A percentile compares a stretch with the other conserved stretches of the same genome.
Evolutionary conservation across 2,329 filamentous ascomycete genomes (phyloP).

Genomic region (Parastagonospora nodorum): DNA sequence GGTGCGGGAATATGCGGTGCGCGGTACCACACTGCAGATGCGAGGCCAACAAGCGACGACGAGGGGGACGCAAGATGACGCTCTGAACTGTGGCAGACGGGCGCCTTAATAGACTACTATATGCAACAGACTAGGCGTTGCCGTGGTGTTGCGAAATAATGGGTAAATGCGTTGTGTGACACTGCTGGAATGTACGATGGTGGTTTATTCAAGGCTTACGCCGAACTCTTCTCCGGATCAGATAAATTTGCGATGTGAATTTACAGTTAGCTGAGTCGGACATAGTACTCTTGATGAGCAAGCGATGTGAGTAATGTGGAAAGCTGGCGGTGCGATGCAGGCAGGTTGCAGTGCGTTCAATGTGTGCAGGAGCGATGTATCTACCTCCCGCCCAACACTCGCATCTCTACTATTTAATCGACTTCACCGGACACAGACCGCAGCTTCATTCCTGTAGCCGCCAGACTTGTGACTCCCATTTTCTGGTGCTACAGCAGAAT

Average conservation of each 20-base stretch:
- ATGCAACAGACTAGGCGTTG: too few relatives aligned
- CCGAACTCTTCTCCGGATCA: conserved; percentile 41
- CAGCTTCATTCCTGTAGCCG: too few relatives aligned
- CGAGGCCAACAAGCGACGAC: conserved; percentile 2
- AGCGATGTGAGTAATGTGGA: not conserved
- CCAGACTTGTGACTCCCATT: too few relatives aligned
- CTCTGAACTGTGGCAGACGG: too few relatives aligned
- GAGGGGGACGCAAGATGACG: conserved; percentile 9
- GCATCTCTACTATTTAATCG: not conserved
- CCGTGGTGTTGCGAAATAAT: conserved; percentile 6
- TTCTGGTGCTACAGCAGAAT: too few relatives aligned
- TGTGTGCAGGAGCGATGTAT: conserved; percentile 4
- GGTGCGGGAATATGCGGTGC: conserved; percentile 4
- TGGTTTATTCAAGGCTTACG: conserved; percentile 28
- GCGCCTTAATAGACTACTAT: too few relatives aligned
- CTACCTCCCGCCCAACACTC: not conserved
- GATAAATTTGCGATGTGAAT: conserved; percentile 31
- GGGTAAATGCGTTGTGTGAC: not conserved
- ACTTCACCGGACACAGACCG: not conserved
- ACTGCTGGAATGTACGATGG: conserved; percentile 4
- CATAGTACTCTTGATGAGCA: conserved; percentile 34
- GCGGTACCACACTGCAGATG: conserved; percentile 4
- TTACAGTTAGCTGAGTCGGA: conserved; percentile 32
- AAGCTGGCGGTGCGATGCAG: conserved; percentile 5
- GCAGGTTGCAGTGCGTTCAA: not conserved